These are phyloP conservation scores for Erythrophleum fordii DNA, from an alignment of 306 rosid genomes.

Conservation along the genomic window DNA sequence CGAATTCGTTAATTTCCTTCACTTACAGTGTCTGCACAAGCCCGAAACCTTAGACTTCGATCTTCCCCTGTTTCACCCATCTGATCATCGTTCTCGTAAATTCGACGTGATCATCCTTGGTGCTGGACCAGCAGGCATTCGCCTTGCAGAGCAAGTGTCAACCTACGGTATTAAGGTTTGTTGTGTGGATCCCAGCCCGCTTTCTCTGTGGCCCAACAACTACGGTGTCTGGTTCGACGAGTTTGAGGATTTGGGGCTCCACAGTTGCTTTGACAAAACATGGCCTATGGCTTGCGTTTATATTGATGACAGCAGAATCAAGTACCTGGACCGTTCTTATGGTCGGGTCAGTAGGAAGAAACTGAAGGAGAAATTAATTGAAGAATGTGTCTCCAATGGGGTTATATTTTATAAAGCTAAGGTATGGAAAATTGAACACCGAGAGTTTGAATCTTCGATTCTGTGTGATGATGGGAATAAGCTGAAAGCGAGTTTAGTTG, in stretches of 20 bases:
- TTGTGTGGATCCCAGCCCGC: slow-evolving; percentile 81
- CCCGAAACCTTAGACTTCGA: slow-evolving; percentile 57
- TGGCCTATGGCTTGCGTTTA: slow-evolving; percentile 74
- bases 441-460: slow-evolving; percentile 60
- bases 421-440: slow-evolving; percentile 65
- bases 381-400: slow-evolving; percentile 63
- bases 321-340: slow-evolving; percentile 71
- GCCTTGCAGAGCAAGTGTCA: slow-evolving; percentile 76
- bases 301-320: slow-evolving; percentile 55
- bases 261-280: slow-evolving; percentile 70
- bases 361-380: slow-evolving; percentile 55
- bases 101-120: slow-evolving; percentile 74
- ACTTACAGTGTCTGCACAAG: slow-evolving; percentile 53
- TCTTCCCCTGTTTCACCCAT: slow-evolving; percentile 60
- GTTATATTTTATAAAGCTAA: slow-evolving; percentile 72
- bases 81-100: slow-evolving; percentile 39
- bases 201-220: slow-evolving; percentile 84
- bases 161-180: slow-evolving; percentile 76
- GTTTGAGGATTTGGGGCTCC: slow-evolving; percentile 63
- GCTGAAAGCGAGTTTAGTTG: slow-evolving; percentile 66
- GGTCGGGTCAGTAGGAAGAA: slow-evolving; percentile 70
- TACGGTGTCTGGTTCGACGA: slow-evolving; percentile 92
- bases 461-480: slow-evolving; percentile 66
- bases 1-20: slow-evolving; percentile 65
- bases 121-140: slow-evolving; percentile 80